Evolutionary conservation across 345 rosid genomes (phyloP).

Genomic region (Euphorbia tirucalli): DNA sequence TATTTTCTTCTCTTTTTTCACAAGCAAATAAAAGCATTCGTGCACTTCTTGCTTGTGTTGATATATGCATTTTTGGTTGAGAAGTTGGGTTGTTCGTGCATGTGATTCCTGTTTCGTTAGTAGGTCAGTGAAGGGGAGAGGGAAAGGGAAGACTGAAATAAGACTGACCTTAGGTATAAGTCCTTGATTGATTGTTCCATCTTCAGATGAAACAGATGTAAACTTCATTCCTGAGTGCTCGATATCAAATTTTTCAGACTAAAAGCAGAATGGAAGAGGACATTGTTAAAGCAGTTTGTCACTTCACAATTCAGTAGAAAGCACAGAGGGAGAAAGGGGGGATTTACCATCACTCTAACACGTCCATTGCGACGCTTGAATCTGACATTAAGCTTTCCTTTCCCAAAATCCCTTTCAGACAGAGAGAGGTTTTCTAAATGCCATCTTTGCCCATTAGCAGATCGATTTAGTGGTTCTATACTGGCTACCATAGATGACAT

Average conservation of each 20-base stretch:
- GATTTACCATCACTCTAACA: slow-evolving; percentile 60
- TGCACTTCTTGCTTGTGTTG: background rate
- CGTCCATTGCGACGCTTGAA: slow-evolving; percentile 90
- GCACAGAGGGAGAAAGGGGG: background rate
- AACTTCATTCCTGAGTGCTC: slow-evolving; percentile 59
- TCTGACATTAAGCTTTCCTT: slow-evolving; percentile 62
- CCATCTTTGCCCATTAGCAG: slow-evolving; percentile 38
- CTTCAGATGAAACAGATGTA: slow-evolving; percentile 51
- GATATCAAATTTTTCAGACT: slow-evolving; percentile 68
- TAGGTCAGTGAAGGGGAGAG: background rate
- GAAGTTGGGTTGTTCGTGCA: background rate
- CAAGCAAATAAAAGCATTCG: too few species aligned
- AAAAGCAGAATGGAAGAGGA: slow-evolving; percentile 18
- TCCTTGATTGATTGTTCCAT: slow-evolving; percentile 43
- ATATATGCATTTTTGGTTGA: background rate
- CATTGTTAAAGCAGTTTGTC: slow-evolving; percentile 12
- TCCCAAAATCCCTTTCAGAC: slow-evolving; percentile 48
- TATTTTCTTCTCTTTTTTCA: too few species aligned
- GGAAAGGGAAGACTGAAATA: background rate
- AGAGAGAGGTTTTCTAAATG: slow-evolving; percentile 46
- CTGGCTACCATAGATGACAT: slow-evolving; percentile 70
- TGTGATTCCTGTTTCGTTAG: background rate
- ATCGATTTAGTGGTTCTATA: slow-evolving; percentile 50
- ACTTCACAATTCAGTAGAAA: slow-evolving; percentile 1
- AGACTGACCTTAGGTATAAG: slow-evolving; percentile 71